phyloP scores from a whole-genome alignment of 2,329 filamentous ascomycete genomes.

The Coniosporium uncinatum region DNA sequence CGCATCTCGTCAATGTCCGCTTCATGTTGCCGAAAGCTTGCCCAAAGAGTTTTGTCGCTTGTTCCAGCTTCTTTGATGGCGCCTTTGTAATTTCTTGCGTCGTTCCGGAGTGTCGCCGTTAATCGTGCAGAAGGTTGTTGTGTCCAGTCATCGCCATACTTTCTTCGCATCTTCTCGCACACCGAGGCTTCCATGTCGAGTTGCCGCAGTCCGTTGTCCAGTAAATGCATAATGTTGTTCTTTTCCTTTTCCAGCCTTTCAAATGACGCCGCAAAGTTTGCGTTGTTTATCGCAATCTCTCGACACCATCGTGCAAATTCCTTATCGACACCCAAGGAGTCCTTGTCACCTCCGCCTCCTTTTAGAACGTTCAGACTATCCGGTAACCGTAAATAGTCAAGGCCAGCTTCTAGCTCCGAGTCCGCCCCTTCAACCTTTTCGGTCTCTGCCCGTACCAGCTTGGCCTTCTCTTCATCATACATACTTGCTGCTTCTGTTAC shows the following conservation, averaged over 20 bases:
- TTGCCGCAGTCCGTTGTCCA: slow-evolving; percentile 82
- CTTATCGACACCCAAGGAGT: slow-evolving; percentile 81
- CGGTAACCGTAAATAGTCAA: slow-evolving; percentile 90
- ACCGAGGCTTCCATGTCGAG: slow-evolving; percentile 97
- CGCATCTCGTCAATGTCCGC: slow-evolving; percentile 94
- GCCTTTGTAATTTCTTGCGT: slow-evolving; percentile 83
- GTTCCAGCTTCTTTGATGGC: slow-evolving; percentile 85
- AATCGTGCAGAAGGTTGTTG: slow-evolving; percentile 92
- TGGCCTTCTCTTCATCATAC: slow-evolving; percentile 98
- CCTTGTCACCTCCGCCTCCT: slow-evolving; percentile 86
- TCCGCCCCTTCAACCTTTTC: slow-evolving; percentile 92
- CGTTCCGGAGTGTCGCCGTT: slow-evolving; percentile 80
- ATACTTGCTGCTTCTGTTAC: slow-evolving; percentile 96
- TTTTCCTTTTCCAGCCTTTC: slow-evolving; percentile 76
- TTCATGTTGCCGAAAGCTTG: slow-evolving; percentile 82
- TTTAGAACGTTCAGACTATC: slow-evolving; percentile 88
- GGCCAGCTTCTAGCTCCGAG: slow-evolving; percentile 89
- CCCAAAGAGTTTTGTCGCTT: slow-evolving; percentile 79
- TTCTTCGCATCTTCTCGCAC: slow-evolving; percentile 98
- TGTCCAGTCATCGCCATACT: slow-evolving; percentile 94
- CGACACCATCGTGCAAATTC: slow-evolving; percentile 95
- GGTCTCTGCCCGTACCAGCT: slow-evolving; percentile 87
- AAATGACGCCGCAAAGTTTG: slow-evolving; percentile 73
- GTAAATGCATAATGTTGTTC: slow-evolving; percentile 60
- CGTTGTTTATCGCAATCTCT: slow-evolving; percentile 75